phyloP scores from a whole-genome alignment of 306 rosid species.

The Prunus fruticosa region DNA sequence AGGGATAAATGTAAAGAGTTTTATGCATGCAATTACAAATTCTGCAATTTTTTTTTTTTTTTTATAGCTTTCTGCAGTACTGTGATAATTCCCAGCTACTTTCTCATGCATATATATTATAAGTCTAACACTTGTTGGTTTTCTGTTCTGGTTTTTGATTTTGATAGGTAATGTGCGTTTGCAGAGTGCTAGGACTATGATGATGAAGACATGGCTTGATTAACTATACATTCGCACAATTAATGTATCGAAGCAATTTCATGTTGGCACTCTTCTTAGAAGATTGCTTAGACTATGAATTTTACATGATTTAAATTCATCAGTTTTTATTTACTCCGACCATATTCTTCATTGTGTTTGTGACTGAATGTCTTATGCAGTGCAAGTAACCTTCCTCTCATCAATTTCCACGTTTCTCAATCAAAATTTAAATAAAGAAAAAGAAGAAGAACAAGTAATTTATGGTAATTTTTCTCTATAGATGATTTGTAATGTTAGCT shows the following conservation, averaged over 20 bases:
- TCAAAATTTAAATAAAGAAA: not conserved
- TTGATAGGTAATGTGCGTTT: not conserved
- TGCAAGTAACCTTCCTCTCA: not conserved
- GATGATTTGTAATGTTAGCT: too few species aligned
- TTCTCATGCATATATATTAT: not conserved
- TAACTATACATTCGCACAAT: not conserved
- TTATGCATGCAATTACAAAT: not conserved
- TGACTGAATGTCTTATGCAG: not conserved
- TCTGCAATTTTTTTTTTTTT: not conserved
- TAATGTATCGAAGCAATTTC: not conserved
- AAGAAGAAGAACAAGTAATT: not conserved
- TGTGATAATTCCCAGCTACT: not conserved
- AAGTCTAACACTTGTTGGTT: not conserved
- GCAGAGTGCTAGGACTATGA: not conserved
- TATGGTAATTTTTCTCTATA: too few species aligned
- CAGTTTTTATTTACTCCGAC: not conserved
- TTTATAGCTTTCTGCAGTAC: too few species aligned
- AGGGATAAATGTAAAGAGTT: not conserved
- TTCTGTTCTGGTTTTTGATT: not conserved
- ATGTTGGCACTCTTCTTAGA: not conserved
- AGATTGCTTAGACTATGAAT: not conserved
- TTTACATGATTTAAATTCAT: not conserved
- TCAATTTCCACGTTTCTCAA: too few species aligned
- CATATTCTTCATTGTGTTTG: not conserved
- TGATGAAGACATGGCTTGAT: not conserved